Evolutionary conservation across 2,329 filamentous ascomycete species (phyloP), one percentile per base, ranked within the genome.

Genomic region (Boeremia lycopersici): DNA sequence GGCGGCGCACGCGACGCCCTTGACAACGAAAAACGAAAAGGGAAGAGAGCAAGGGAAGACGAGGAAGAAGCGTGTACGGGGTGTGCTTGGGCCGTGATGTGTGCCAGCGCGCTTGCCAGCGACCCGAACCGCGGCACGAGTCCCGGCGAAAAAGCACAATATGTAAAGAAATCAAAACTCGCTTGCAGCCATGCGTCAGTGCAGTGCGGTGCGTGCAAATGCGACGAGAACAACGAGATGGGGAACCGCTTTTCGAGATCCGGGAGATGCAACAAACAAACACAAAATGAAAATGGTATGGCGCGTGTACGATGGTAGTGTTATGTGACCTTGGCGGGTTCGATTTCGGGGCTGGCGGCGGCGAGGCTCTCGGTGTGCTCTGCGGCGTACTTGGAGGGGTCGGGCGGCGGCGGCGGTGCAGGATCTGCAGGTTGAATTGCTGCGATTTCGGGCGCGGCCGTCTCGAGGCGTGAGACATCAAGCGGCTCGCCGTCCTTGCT

Each of bases 281-380:
- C 40, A 54, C 45, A 56, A 56, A 50, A 56, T 48, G 43, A 46
- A 56, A 59, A 47, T 48, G 44, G 45, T 48, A 51, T 48, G 49
- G 52, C 36, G 46, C 52, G 28, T 38, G 46, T 49, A 55, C 41
- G 35, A 41, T 48, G 35, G 29, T 31, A 25, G 15, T 13, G 19
- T 28, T 38, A 28, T n/a, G 52, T 23, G 34, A 25, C n/a, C 4
- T 35, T 23, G 45, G 28, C 35, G 10, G 40, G 7, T 26, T 55
- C 40, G 11, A 36, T 36, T 3, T 29, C 19, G 5, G 26, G 29
- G 30, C 9, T 35, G n/a, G 25, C n/a, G n/a, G 25, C n/a, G 13
- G 2, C 13, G 41, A 36, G 29, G 40, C 28, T 40, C 29, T 55
- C 46, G 17, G 30, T 38, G 31, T 47, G 52, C 23, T 46, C 41